Evolutionary conservation across 306 rosid species (phyloP).

Genomic region (Pyrus pyrifolia): DNA sequence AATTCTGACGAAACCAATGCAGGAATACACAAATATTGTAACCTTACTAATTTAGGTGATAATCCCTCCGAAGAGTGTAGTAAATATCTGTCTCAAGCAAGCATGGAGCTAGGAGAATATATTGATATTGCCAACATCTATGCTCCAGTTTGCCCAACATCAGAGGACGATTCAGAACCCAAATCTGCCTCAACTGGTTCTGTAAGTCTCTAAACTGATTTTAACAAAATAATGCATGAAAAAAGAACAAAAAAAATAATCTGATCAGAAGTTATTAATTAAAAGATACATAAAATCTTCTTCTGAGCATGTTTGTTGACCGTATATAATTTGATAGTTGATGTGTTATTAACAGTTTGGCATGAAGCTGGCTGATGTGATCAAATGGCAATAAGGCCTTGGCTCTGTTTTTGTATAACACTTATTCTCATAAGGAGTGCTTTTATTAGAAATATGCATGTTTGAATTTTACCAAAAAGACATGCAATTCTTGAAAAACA

Average conservation of each 20-base stretch:
- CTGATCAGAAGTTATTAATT: background rate
- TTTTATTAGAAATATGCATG: no score
- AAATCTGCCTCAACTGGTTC: slow-evolving; percentile 15
- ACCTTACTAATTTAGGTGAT: slow-evolving; percentile 1
- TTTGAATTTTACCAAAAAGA: no score
- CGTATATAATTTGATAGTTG: background rate
- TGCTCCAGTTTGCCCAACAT: slow-evolving; percentile 28
- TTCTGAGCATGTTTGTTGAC: no score
- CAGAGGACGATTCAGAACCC: slow-evolving; percentile 7
- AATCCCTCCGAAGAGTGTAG: slow-evolving; percentile 8
- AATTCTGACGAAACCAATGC: slow-evolving; percentile 47
- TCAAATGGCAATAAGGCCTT: no score
- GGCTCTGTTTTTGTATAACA: no score
- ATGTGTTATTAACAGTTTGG: background rate
- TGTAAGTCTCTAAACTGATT: slow-evolving; percentile 25
- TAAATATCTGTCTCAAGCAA: background rate
- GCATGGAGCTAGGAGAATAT: slow-evolving; percentile 6
- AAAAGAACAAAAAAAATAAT: no score
- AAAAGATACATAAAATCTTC: background rate
- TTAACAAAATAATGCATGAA: background rate
- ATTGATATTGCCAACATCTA: slow-evolving; percentile 36
- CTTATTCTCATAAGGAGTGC: no score
- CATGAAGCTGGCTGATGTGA: no score
- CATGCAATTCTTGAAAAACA: no score
- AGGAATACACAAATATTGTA: slow-evolving; percentile 31